Base-by-base conservation (phyloP, 495 filamentous ascomycete species). In the Penicillium roqueforti region DNA sequence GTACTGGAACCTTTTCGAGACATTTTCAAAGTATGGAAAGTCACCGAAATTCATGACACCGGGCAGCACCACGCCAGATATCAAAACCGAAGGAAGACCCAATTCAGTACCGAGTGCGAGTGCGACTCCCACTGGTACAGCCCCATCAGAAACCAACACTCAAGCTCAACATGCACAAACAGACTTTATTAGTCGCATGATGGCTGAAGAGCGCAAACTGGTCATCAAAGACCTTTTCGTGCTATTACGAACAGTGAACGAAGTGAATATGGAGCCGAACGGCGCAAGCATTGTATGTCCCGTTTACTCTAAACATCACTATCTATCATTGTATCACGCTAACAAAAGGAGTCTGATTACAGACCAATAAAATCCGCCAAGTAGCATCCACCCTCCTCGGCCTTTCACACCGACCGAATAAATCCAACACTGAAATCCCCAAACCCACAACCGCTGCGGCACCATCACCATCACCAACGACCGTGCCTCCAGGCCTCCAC, bases 211-310 rank as follows among this genome's bases (percentile, higher is more conserved):
- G 71, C 80, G 87, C 3, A 87, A 89, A 55, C 69, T 80, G 0
- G 85, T 93, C 11, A 82, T 91, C n/a, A 83, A 87, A 42, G 83
- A 87, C 63, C 77, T 95, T 0, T 76, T 92, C 4, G 69, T 80
- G 0, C 81, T 92, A 7, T 67, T 95, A 9, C 74, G 74, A 13
- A 86, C 80, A 28, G 85, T 95, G 60, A 84, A 82, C 48, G 84
- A 89, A 71, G 79, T 87, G 42, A 88, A 88, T 65, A 86, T 92
- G 76, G 89, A 93, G 66, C 87, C 90, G 2, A 92, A 91, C 61
- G 87, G 83, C 16, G 80, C 79, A 39, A 87, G 85, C 44, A 83
- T 92, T 44, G 77, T 84, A 76, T 43, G 79, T 70, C 28, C 42
- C 53, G n/a, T 25, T 4, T 9, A 26, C 23, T 31, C 26, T 26